Evolutionary conservation across 179 eudicot species (phyloP), one percentile per base, ranked within the genome.

Genomic region (Vitellaria paradoxa): DNA sequence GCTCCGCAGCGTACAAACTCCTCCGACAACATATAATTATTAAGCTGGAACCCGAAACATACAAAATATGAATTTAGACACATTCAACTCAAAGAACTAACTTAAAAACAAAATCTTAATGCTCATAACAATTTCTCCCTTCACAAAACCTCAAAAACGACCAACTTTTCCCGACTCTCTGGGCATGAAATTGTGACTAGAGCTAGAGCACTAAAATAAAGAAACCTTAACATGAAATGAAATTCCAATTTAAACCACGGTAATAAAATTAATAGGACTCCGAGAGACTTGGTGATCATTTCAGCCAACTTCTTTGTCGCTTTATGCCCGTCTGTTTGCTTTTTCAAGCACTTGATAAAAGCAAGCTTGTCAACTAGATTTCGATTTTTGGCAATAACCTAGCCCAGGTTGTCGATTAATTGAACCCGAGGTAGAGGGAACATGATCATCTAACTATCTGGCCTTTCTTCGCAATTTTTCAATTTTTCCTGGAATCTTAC

Each of bases 401-500:
- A 26, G 63, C 74, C 47, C 3, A 47, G 46, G 12, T 21, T 17
- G 6, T 30, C 65, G 6, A 37, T 50, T 12, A 21, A 42, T 60
- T 5, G 15, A 21, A 45, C 71, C 70, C 2, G 18, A 67, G 50
- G 23, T 12, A n/a, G 24, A 40, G 9, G 53, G 14, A 73, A 45
- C 12, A 53, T 37, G 18, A 20, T 60, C 30, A 14, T 52, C 47
- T 75, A n/a, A 9, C 60, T 11, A 30, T 18, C 68, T 63, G 47
- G 60, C 70, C 60, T 17, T 11, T 15, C 72, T 17, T 42, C 18
- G 60, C 17, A 18, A 64, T 47, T 65, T 80, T 65, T 23, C 62
- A 59, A 63, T 84, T 57, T 75, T 68, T 65, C 72, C 79, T 5
- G 79, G 70, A 40, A 49, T 70, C 73, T 83, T 76, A 64, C 50